Conservation (phyloP, 1,284 basidiomycete species). For the Vanrija sp. region DNA sequence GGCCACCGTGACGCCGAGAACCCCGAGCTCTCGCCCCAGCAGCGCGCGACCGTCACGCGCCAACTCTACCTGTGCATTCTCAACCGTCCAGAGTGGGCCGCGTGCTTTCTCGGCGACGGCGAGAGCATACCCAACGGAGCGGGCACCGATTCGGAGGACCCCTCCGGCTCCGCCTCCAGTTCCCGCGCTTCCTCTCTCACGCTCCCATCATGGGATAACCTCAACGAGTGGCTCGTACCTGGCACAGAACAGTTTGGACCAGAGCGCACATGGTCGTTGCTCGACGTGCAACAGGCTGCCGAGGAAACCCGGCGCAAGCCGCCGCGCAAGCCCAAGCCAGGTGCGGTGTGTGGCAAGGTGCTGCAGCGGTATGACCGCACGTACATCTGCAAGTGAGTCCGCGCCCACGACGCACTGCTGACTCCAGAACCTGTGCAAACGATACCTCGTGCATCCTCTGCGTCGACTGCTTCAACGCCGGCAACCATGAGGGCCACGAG, state of each 20-base stretch:
- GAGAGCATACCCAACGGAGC: background rate
- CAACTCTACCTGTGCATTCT: conserved; percentile 33
- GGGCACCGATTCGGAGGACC: background rate
- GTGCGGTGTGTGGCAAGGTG: conserved; percentile 38
- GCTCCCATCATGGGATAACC: conserved; percentile 15
- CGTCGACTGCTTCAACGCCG: conserved; percentile 77
- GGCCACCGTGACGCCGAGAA: conserved; percentile 15
- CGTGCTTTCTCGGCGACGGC: conserved; percentile 16
- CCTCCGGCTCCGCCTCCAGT: background rate
- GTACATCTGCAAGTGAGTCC: conserved; percentile 81
- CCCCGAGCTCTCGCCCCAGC: conserved; percentile 12
- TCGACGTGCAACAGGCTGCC: conserved; percentile 15
- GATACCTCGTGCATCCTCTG: conserved; percentile 87
- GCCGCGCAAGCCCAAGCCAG: conserved; percentile 18
- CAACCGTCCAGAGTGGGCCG: conserved; percentile 26
- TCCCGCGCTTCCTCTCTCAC: background rate
- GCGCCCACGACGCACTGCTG: background rate
- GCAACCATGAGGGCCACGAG: conserved; percentile 77
- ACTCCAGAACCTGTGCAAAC: conserved; percentile 72
- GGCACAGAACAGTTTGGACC: conserved; percentile 12
- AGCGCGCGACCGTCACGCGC: conserved; percentile 27
- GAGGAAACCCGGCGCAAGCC: conserved; percentile 20
- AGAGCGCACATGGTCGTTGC: conserved; percentile 15
- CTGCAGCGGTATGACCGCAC: conserved; percentile 60
- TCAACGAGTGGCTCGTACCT: conserved; percentile 20